Conservation (phyloP, 106 monocot species). For the Dendrobium huoshanense region DNA sequence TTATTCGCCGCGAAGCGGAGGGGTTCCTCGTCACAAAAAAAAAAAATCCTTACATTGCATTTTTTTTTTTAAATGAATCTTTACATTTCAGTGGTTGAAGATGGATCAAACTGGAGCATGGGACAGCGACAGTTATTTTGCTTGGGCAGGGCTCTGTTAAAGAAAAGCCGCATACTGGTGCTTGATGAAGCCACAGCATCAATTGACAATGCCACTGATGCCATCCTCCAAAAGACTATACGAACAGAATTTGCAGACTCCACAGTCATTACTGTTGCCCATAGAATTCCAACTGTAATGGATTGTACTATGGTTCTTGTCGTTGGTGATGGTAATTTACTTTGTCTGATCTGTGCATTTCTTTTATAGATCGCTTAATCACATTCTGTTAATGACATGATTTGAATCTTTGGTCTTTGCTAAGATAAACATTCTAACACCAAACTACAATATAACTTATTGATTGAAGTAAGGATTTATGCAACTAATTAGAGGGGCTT, state of each 20-base stretch:
- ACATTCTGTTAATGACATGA: background rate
- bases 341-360: background rate
- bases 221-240: slow-evolving; percentile 84
- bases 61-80: background rate
- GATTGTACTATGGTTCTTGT: slow-evolving; percentile 89
- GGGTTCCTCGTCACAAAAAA: too few species aligned
- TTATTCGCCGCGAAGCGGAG: too few species aligned
- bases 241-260: slow-evolving; percentile 68
- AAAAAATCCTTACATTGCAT: background rate
- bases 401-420: background rate
- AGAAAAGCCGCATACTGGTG: slow-evolving; percentile 67
- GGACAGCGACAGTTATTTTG: slow-evolving; percentile 93
- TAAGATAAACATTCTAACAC: background rate
- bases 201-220: slow-evolving; percentile 87
- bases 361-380: background rate
- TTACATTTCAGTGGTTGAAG: slow-evolving; percentile 50
- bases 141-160: slow-evolving; percentile 75
- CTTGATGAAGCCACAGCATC: slow-evolving; percentile 98
- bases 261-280: slow-evolving; percentile 95
- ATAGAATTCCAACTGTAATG: slow-evolving; percentile 92
- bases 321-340: slow-evolving; percentile 71
- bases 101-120: slow-evolving; percentile 97
- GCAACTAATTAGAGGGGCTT: too few species aligned
- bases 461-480: background rate
- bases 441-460: background rate